Evolutionary conservation across 2,329 filamentous ascomycete genomes (phyloP), one percentile per base, ranked within the genome.

Genomic region (Pezicula neosporulosa): DNA sequence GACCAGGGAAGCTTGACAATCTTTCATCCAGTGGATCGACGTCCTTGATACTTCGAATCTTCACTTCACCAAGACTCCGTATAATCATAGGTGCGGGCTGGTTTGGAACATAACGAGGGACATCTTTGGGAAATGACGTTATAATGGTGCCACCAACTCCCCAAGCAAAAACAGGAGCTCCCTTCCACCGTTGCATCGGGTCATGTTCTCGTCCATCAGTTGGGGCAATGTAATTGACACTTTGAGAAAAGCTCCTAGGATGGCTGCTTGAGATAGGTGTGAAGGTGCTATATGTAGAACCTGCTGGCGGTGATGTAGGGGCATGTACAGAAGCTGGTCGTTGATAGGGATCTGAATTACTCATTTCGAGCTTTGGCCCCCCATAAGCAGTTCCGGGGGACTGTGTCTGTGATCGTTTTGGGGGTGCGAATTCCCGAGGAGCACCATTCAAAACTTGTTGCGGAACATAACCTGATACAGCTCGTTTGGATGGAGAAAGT

Each of bases 141-240:
- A 95, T 78, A 10, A 97, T 74, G 2, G 82, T 81, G 12, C 94
- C 94, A 18, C 91, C 92, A 45, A 95, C 84, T 3, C 90, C 91
- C 86, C 95, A 99, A 1, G 81, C 82, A 63, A 97, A 86, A 12
- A 96, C 80, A 0, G 95, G 94, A 12, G 83, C 81, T 3, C 95
- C 95, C 70, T 88, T 91, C 94, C 94, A 99, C 58, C 94, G 80
- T 66, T 96, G 81, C 6, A 99, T 74, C 2, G 86, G 83, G 70
- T 99, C 94, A 16, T 83, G 71, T 62, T 87, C 82, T 18, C 81
- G 79, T 1, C 84, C 84, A 66, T 87, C 83, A 1, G 77, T 85
- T 1, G 85, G 84, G 8, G 78, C 72, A 36, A 86, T 74, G 56
- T 85, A 75, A 58, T 82, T 81, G 47, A 84, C 67, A 27, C 71